A percentile compares a stretch with the other conserved stretches of the same genome.
phyloP scores from a whole-genome alignment of 352 stramenopile species.

The Pythium angustatum region DNA sequence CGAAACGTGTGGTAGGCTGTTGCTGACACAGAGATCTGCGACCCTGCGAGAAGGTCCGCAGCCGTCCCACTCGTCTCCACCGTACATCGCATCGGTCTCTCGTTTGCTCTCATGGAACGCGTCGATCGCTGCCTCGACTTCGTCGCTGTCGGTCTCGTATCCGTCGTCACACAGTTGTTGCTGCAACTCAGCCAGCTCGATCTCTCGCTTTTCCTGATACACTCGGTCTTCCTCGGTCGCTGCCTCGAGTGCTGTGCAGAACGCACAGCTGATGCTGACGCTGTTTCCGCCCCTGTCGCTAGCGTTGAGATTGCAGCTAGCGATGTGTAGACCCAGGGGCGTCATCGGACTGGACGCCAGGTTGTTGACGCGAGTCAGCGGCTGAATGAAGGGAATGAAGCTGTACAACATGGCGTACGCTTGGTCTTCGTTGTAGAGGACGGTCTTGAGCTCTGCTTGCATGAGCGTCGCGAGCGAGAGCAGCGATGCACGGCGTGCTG shows the following conservation, averaged over 20 bases:
- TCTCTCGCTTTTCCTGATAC: background rate
- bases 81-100: background rate
- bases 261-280: background rate
- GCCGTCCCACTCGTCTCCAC: background rate
- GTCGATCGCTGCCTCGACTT: background rate
- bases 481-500: background rate
- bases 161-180: background rate
- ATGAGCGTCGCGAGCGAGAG: constrained; percentile 12
- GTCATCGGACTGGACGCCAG: background rate
- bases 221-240: background rate
- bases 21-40: background rate
- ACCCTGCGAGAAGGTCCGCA: background rate
- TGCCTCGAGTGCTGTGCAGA: background rate
- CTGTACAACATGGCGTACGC: background rate
- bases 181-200: background rate
- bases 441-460: background rate
- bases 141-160: background rate
- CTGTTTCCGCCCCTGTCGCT: background rate
- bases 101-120: background rate
- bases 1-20: background rate
- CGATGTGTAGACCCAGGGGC: constrained; percentile 1
- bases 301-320: background rate
- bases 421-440: background rate
- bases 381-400: constrained; percentile 1
- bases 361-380: background rate